phyloP scores from a whole-genome alignment of 164 flowering plant genomes.

The Litsea cubeba region DNA sequence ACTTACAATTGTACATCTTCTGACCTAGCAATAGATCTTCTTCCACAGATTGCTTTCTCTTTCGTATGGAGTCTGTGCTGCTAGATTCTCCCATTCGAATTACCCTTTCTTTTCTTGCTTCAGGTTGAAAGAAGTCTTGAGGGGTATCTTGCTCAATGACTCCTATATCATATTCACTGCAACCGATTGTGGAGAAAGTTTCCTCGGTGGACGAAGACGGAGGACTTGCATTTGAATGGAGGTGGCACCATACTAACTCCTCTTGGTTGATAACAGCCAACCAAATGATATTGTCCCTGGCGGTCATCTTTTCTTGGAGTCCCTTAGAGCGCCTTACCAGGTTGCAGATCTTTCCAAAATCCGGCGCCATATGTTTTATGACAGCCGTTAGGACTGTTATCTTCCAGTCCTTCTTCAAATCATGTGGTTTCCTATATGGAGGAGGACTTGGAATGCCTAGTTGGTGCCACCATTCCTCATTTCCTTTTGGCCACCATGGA shows the following conservation, averaged over 20 bases:
- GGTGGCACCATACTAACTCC: constrained; percentile 40
- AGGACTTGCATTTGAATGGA: constrained; percentile 25
- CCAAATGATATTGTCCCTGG: constrained; percentile 69
- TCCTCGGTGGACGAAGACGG: constrained; percentile 17
- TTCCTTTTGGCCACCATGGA: constrained; percentile 79
- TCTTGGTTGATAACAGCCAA: constrained; percentile 56
- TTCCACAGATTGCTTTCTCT: constrained; percentile 39
- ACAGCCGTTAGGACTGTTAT: constrained; percentile 64
- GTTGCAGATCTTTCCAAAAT: constrained; percentile 59
- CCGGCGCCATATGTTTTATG: constrained; percentile 70
- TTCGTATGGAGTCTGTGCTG: constrained; percentile 21
- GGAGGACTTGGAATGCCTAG: constrained; percentile 52
- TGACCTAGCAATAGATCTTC: constrained; percentile 7
- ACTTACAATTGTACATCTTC: constrained; percentile 33
- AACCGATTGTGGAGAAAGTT: not conserved
- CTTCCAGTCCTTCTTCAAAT: constrained; percentile 72
- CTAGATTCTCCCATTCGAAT: constrained; percentile 30
- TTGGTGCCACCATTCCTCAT: constrained; percentile 69
- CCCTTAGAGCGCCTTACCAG: constrained; percentile 68
- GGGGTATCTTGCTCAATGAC: constrained; percentile 25
- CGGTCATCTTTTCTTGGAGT: constrained; percentile 73
- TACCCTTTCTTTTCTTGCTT: constrained; percentile 15
- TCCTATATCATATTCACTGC: constrained; percentile 39
- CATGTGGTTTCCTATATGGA: constrained; percentile 79
- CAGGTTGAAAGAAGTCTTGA: not conserved